Evolutionary conservation across 495 filamentous ascomycete species (phyloP).

Genomic region (Penicillium macrosclerotiorum): DNA sequence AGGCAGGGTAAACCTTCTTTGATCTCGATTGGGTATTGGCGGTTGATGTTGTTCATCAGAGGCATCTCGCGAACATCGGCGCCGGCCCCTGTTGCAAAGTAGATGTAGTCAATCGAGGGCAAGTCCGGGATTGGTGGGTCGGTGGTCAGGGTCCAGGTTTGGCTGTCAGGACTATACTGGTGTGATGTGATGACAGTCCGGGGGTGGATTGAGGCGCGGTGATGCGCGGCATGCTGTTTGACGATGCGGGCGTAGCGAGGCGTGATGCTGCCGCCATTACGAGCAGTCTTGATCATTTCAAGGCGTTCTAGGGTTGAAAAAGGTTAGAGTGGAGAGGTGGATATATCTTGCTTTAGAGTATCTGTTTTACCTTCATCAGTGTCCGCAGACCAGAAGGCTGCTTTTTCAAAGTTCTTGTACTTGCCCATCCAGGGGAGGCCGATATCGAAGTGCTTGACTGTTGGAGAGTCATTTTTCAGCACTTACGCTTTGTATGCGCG

Average conservation of each 20-base stretch:
- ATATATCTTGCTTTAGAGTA: too few relatives aligned
- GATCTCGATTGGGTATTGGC: slow-evolving; percentile 51
- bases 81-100: slow-evolving; percentile 59
- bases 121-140: slow-evolving; percentile 48
- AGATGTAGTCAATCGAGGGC: slow-evolving; percentile 60
- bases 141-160: slow-evolving; percentile 51
- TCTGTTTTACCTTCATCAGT: slow-evolving; percentile 53
- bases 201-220: slow-evolving; percentile 47
- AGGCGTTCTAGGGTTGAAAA: too few relatives aligned
- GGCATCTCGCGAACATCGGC: slow-evolving; percentile 51
- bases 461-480: too few relatives aligned
- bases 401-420: slow-evolving; percentile 61
- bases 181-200: slow-evolving; percentile 44
- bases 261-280: slow-evolving; percentile 62
- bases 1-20: slow-evolving; percentile 58
- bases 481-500: too few relatives aligned
- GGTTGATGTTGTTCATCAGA: slow-evolving; percentile 47
- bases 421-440: slow-evolving; percentile 65
- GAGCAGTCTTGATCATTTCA: slow-evolving; percentile 53
- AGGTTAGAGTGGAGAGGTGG: too few relatives aligned
- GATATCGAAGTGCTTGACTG: slow-evolving; percentile 64
- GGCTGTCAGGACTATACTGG: slow-evolving; percentile 30
- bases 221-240: slow-evolving; percentile 42
- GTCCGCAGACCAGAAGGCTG: slow-evolving; percentile 61
- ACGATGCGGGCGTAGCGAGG: slow-evolving; percentile 56